Percentiles rank a stretch among this genome's conserved stretches.
phyloP scores from a whole-genome alignment of 257 asterid species.

The Fraxinus cuspidata region DNA sequence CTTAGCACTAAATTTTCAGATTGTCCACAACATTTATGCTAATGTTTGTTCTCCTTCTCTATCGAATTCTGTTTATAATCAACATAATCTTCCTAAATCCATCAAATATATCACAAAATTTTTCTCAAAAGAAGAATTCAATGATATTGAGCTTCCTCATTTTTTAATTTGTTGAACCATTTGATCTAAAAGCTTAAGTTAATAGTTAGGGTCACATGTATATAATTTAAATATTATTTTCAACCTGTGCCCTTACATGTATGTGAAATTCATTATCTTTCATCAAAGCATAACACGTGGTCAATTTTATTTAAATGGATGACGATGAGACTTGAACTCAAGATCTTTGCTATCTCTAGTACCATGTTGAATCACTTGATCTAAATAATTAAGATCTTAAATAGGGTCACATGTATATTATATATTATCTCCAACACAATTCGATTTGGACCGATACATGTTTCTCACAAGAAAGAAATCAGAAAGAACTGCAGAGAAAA shows the following conservation, averaged over 20 bases:
- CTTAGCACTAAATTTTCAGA: neutral
- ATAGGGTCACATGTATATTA: no score
- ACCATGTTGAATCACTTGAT: no score
- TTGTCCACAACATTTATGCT: neutral
- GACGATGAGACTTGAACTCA: no score
- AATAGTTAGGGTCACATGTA: no score
- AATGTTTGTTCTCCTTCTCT: neutral
- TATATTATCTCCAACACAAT: neutral
- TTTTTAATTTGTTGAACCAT: neutral
- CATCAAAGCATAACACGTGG: no score
- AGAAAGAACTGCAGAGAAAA: conserved; percentile 25
- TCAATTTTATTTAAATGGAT: no score
- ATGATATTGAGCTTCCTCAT: neutral
- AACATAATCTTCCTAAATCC: neutral
- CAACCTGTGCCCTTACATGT: no score
- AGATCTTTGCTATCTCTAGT: no score
- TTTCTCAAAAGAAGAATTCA: neutral
- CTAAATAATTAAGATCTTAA: no score
- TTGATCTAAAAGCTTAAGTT: no score
- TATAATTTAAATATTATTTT: no score
- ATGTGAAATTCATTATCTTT: no score
- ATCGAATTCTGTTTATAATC: neutral
- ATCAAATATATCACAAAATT: neutral
- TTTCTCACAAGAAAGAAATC: neutral
- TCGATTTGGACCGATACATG: neutral